A percentile compares a stretch with the other conserved stretches of the same genome.
Conservation (phyloP, 2,329 filamentous ascomycete species). For the Epichloe bromicola region DNA sequence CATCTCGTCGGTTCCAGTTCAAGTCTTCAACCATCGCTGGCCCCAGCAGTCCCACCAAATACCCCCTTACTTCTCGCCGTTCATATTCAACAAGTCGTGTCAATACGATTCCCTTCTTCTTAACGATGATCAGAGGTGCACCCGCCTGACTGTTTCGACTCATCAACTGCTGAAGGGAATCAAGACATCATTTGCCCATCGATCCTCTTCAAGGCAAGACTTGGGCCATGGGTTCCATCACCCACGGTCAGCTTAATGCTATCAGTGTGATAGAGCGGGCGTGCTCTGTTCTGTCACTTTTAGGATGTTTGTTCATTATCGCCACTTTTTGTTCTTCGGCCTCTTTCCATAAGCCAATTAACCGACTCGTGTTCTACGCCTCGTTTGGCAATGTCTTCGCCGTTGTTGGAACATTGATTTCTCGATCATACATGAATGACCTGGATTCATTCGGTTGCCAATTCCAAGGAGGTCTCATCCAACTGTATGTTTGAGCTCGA, state of each 20-base stretch:
- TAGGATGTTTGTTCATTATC: constrained; percentile 61
- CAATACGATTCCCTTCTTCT: neutral
- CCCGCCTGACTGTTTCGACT: neutral
- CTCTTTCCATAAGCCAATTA: constrained; percentile 75
- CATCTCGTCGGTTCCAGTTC: neutral
- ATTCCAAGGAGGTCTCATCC: constrained; percentile 66
- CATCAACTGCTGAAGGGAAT: neutral
- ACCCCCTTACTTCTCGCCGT: neutral
- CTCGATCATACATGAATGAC: constrained; percentile 41
- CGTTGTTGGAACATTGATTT: constrained; percentile 65
- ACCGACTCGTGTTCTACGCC: constrained; percentile 72
- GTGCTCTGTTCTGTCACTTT: constrained; percentile 56
- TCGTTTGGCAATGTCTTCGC: constrained; percentile 69
- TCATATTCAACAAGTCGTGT: neutral
- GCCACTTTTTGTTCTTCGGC: constrained; percentile 54
- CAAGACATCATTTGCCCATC: neutral
- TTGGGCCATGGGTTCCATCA: constrained; percentile 4
- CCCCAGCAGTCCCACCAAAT: neutral
- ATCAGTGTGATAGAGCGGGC: constrained; percentile 53
- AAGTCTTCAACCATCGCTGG: neutral
- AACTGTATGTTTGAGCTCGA: constrained; percentile 47
- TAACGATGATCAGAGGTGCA: neutral
- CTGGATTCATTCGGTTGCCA: constrained; percentile 45
- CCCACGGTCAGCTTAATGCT: constrained; percentile 30
- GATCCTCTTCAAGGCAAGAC: neutral